phyloP scores from a whole-genome alignment of 768 basidiomycete genomes.

The Psilocybe azurescens region DNA sequence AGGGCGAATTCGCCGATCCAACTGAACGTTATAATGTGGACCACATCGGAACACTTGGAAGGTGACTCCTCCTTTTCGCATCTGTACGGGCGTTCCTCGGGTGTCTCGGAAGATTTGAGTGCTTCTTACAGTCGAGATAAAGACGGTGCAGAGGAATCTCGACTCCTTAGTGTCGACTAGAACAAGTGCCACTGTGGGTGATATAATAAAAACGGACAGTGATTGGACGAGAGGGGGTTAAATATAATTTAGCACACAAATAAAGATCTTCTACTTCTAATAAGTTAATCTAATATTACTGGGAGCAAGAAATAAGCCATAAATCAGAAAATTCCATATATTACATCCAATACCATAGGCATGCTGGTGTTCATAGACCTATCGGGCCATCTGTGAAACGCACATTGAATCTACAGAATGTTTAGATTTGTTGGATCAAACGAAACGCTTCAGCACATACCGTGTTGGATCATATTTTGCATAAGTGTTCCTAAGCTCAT shows the following conservation, averaged over 20 bases:
- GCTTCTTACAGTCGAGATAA: no score
- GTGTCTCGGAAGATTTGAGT: background rate
- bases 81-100: background rate
- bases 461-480: slow-evolving; percentile 49
- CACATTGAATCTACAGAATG: slow-evolving; percentile 36
- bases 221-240: no score
- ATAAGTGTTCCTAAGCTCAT: slow-evolving; percentile 41
- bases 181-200: no score
- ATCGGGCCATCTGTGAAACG: slow-evolving; percentile 38
- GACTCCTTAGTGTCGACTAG: no score
- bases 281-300: slow-evolving; percentile 1
- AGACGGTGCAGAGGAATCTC: no score
- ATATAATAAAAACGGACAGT: no score
- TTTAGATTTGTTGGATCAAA: background rate
- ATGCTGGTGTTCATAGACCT: slow-evolving; percentile 26
- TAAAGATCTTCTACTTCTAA: background rate
- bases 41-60: background rate
- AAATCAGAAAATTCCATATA: slow-evolving; percentile 2
- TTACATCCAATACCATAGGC: background rate
- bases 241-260: background rate
- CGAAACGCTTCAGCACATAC: slow-evolving; percentile 25
- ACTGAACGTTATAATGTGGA: background rate
- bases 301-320: background rate
- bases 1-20: no score
- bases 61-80: background rate